Percentiles rank a stretch among this genome's conserved stretches.
Evolutionary conservation across 345 rosid species (phyloP).

Genomic region (Lepidium sativum): DNA sequence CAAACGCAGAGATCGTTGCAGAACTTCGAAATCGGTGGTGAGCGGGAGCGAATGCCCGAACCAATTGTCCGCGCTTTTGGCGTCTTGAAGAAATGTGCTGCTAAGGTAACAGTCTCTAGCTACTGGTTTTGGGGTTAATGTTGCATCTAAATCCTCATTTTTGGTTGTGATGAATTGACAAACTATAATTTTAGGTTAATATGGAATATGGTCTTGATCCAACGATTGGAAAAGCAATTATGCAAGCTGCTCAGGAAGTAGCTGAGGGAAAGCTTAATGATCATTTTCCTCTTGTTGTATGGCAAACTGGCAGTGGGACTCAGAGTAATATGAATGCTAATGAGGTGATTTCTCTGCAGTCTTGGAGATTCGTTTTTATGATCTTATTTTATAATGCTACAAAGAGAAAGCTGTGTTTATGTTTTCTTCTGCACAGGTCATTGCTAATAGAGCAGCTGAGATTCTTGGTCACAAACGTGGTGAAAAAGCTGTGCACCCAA

Average conservation of each 20-base stretch:
- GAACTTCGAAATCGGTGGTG: conserved; percentile 93
- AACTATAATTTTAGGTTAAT: conserved; percentile 47
- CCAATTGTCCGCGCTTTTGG: conserved; percentile 95
- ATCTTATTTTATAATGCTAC: not conserved
- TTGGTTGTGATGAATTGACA: not conserved
- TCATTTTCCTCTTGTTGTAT: conserved; percentile 85
- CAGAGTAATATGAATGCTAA: conserved; percentile 99
- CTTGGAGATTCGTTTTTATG: not conserved
- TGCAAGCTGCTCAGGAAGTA: conserved; percentile 93
- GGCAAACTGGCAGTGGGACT: conserved; percentile 99
- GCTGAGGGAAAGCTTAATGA: conserved; percentile 81
- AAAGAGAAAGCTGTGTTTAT: not conserved
- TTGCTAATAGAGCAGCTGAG: conserved; percentile 97
- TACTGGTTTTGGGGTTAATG: not conserved
- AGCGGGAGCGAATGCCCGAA: conserved; percentile 87
- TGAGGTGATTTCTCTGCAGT: conserved; percentile 52
- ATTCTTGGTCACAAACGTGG: conserved; percentile 89
- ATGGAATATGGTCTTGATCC: conserved; percentile 93
- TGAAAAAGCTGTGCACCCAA: conserved; percentile 85
- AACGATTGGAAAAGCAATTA: conserved; percentile 70
- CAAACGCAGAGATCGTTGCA: conserved; percentile 95
- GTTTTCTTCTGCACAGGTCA: conserved; percentile 43
- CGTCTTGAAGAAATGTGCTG: conserved; percentile 86
- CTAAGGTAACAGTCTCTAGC: conserved; percentile 54
- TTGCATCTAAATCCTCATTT: not conserved